Base-by-base conservation (phyloP, 148 eudicot species). In the Pouteria glomerata region DNA sequence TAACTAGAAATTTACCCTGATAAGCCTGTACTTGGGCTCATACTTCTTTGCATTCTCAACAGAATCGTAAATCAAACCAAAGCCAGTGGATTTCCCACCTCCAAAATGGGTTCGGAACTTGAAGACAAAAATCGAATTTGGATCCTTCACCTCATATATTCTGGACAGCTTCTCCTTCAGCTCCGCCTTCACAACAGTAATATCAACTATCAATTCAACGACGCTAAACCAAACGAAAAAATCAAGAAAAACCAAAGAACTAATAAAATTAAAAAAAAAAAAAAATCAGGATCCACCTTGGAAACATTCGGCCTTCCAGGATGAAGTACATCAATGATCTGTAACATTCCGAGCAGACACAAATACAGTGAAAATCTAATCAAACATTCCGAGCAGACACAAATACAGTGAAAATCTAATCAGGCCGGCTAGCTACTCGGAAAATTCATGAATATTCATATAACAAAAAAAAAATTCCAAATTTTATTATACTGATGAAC, bases 81-180 rank as follows among this genome's bases (percentile, higher is more conserved):
- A 85, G 26, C 88, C 88, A 52, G 85, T 85, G 8, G 85, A 85
- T 65, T 85, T 85, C 41, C 88, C 88, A 29, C 88, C 88, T 74
- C 88, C 88, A 85, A 85, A 85, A 70, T 85, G 88, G 55, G 85
- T 85, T 50, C 88, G 73, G 80, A 82, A 82, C 73, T 85, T 81
- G 83, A 85, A 85, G 18, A 85, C 85, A 53, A 85, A 82, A 34
- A 85, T 85, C 29, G 83, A 35, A 61, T 77, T 85, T 31, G 81
- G 59, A 39, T 84, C 85, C 51, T 68, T 81, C 44, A 84, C 87
- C 27, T 84, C 85, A 44, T 84, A 84, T 85, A 81, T 81, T 57
- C 77, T 76, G 0, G 86, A 76, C 63, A 83, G 57, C 50, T 80
- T 83, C 75, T 83, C 83, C 73, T 83, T 83, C 81, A 83, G 30